Conservation (phyloP, 176 grass and related monocot genomes). For the Oryza officinalis region DNA sequence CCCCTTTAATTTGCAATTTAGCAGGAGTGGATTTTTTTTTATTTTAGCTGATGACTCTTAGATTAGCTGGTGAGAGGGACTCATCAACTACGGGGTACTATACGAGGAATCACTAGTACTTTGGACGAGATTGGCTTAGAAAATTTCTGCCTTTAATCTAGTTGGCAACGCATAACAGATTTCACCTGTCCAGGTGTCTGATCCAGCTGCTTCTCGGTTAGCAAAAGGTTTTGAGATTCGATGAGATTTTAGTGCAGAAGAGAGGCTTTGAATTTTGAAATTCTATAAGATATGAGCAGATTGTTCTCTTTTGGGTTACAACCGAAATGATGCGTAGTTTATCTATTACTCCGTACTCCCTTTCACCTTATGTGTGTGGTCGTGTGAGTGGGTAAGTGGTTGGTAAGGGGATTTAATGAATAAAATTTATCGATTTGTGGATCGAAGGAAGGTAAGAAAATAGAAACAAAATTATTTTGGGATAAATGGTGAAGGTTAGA, state of each 20-base stretch:
- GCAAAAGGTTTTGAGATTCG: too few relatives aligned
- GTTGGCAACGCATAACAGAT: background rate
- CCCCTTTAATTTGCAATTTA: background rate
- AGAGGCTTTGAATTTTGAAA: background rate
- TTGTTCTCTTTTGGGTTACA: too few relatives aligned
- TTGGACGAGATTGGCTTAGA: background rate
- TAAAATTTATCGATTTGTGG: too few relatives aligned
- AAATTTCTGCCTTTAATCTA: background rate
- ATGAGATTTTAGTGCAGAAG: background rate
- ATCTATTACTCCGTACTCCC: too few relatives aligned
- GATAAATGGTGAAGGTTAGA: too few relatives aligned
- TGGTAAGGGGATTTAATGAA: too few relatives aligned
- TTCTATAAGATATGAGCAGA: background rate
- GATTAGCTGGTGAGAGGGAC: slow-evolving; percentile 18
- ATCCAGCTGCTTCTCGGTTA: too few relatives aligned
- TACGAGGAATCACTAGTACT: background rate
- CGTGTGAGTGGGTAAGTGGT: too few relatives aligned
- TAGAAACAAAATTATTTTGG: too few relatives aligned
- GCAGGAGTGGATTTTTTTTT: background rate
- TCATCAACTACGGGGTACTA: background rate
- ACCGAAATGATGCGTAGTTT: too few relatives aligned
- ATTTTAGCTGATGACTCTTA: slow-evolving; percentile 10
- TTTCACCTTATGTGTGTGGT: too few relatives aligned
- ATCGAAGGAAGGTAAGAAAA: too few relatives aligned
- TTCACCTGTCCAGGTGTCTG: background rate